These are phyloP conservation scores for Stellera chamaejasme DNA, from an alignment of 345 rosid species.

Conservation along the genomic window DNA sequence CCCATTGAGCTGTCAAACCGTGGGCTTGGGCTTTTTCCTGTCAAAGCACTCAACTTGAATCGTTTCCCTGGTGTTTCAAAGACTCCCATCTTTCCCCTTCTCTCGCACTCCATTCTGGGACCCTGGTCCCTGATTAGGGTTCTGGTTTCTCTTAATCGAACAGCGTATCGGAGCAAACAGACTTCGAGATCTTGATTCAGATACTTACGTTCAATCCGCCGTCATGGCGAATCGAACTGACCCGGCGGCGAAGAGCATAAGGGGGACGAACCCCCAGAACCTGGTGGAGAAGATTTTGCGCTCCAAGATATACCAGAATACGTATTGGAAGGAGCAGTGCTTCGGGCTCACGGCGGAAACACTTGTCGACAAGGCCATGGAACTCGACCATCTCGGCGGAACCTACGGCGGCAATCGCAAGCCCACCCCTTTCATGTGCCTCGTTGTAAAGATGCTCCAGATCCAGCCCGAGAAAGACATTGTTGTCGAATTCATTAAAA, in stretches of 20 bases:
- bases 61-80: too few relatives aligned
- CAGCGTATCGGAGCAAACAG: too few relatives aligned
- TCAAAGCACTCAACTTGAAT: too few relatives aligned
- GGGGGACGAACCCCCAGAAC: constrained; percentile 87
- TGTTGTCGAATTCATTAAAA: constrained; percentile 83
- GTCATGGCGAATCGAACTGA: constrained; percentile 82
- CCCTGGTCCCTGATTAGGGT: too few relatives aligned
- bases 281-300: constrained; percentile 76
- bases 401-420: constrained; percentile 78
- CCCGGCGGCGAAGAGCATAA: constrained; percentile 76
- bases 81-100: too few relatives aligned
- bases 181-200: too few relatives aligned
- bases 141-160: too few relatives aligned
- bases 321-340: constrained; percentile 92
- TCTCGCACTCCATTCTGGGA: too few relatives aligned
- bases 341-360: constrained; percentile 90
- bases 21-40: too few relatives aligned
- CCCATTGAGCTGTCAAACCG: too few relatives aligned
- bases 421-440: constrained; percentile 82
- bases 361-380: constrained; percentile 87
- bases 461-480: constrained; percentile 94
- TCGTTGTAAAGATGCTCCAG: constrained; percentile 83
- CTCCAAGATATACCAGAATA: constrained; percentile 73
- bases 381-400: constrained; percentile 84
- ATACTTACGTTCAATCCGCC: too few relatives aligned